Conservation (phyloP, 345 rosid genomes). For the Brassica nigra region DNA sequence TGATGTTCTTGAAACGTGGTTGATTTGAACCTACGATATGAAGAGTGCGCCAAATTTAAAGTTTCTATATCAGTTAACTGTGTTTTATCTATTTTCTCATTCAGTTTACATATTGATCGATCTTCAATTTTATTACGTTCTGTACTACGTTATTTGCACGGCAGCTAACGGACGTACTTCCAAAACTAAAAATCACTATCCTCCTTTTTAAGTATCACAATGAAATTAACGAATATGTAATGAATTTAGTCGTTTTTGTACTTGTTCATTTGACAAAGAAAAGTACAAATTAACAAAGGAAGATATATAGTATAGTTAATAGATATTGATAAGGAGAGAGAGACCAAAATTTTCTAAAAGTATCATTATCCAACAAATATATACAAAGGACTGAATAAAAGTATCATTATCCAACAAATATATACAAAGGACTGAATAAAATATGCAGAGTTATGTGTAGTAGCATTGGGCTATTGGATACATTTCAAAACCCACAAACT, state of each 20-base stretch:
- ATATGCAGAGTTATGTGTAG: too few relatives aligned
- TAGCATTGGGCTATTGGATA: too few relatives aligned
- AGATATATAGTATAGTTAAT: not conserved
- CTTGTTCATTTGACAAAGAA: not conserved
- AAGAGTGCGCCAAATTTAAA: not conserved
- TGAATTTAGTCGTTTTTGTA: not conserved
- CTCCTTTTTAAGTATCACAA: not conserved
- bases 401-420: too few relatives aligned
- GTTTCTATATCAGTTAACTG: not conserved
- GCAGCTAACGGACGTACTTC: not conserved
- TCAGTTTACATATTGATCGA: not conserved
- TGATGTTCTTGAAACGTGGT: not conserved
- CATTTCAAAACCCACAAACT: too few relatives aligned
- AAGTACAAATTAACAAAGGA: not conserved
- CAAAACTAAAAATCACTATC: not conserved
- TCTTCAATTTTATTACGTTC: not conserved
- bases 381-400: too few relatives aligned
- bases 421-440: too few relatives aligned
- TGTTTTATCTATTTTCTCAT: not conserved
- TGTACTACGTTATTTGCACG: not conserved
- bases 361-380: too few relatives aligned
- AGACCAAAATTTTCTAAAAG: too few relatives aligned
- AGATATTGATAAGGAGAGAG: conserved; percentile 34
- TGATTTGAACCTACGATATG: not conserved
- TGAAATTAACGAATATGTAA: not conserved